Evolutionary conservation across 371 early-diverging fungal species (phyloP).

Genomic region (Blastocladiella emersonii): DNA sequence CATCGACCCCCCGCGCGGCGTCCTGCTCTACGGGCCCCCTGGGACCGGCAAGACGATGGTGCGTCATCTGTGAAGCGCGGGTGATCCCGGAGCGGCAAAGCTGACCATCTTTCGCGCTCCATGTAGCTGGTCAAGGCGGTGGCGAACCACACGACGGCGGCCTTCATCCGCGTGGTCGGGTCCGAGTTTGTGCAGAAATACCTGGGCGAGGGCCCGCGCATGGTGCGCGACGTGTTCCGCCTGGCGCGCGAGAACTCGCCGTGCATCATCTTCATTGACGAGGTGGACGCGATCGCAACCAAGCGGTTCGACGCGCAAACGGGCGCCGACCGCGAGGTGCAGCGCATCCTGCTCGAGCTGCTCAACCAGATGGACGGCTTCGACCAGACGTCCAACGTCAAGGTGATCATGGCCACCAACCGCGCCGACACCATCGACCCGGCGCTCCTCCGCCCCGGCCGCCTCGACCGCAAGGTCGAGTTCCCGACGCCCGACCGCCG

Average conservation of each 20-base stretch:
- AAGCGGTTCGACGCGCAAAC: slow-evolving; percentile 99
- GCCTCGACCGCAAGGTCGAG: slow-evolving; percentile 99
- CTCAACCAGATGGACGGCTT: slow-evolving; percentile 99
- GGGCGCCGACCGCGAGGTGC: slow-evolving; percentile 99
- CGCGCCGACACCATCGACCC: slow-evolving; percentile 99
- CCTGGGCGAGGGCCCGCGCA: slow-evolving; percentile 98
- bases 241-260: slow-evolving; percentile 98
- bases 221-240: slow-evolving; percentile 99
- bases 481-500: slow-evolving; percentile 99
- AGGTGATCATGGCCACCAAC: slow-evolving; percentile 99
- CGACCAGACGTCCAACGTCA: slow-evolving; percentile 96
- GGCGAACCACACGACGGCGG: slow-evolving; percentile 98
- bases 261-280: slow-evolving; percentile 99
- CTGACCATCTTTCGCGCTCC: too few species aligned
- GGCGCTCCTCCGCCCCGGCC: slow-evolving; percentile 96
- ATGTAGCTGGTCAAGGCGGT: slow-evolving; percentile 99
- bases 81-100: slow-evolving; percentile 97
- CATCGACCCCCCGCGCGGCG: slow-evolving; percentile 99
- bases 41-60: slow-evolving; percentile 99
- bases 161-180: slow-evolving; percentile 98
- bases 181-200: slow-evolving; percentile 99
- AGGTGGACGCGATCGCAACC: slow-evolving; percentile 99
- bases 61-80: slow-evolving; percentile 97
- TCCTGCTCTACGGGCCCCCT: slow-evolving; percentile 97
- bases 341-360: slow-evolving; percentile 97